These are phyloP conservation scores for Irpex rosettiformis DNA, from an alignment of 1,284 basidiomycete species.

Conservation along the genomic window DNA sequence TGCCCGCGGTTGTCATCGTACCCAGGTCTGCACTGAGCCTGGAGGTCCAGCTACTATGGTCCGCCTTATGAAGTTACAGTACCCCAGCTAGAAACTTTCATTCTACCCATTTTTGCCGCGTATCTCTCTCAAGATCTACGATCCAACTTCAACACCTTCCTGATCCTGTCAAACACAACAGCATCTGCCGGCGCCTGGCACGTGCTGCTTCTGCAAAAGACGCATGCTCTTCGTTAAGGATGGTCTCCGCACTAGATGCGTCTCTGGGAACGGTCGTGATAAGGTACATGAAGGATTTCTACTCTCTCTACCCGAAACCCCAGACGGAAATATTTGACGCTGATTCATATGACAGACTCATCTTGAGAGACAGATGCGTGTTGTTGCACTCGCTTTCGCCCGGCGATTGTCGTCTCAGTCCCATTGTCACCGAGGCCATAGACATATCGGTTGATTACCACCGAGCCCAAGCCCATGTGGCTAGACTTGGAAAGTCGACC, in stretches of 20 bases:
- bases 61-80: background rate
- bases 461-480: background rate
- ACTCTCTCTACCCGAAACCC: too few species aligned
- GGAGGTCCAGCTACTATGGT: background rate
- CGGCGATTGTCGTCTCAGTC: too few species aligned
- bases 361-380: too few species aligned
- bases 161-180: background rate
- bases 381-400: too few species aligned
- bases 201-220: background rate
- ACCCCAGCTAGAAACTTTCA: background rate
- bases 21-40: background rate
- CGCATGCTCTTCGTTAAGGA: background rate
- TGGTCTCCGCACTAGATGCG: background rate
- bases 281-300: too few species aligned
- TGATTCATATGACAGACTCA: too few species aligned
- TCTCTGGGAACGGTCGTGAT: too few species aligned
- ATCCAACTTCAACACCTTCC: background rate
- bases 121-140: background rate
- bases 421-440: too few species aligned
- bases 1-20: slow-evolving; percentile 1
- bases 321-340: too few species aligned
- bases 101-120: background rate
- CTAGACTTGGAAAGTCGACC: background rate
- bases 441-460: background rate
- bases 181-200: background rate